A percentile compares a stretch with the other conserved stretches of the same genome.
Conservation (phyloP, 2,329 filamentous ascomycete species). For the Stachybotrys chartarum region DNA sequence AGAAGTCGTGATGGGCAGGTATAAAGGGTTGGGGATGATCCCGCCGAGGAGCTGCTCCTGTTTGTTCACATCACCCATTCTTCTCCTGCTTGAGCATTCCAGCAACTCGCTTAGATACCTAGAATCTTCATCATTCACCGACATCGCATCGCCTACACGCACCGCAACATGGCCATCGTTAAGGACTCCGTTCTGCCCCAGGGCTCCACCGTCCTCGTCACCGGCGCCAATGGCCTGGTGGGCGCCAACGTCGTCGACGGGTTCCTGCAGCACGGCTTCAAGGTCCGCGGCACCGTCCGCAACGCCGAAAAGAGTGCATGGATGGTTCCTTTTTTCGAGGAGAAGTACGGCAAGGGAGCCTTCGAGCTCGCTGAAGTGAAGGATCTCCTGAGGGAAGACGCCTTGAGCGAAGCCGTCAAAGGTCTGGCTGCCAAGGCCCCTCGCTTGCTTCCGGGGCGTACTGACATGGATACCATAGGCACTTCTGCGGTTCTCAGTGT, state of each 20-base stretch:
- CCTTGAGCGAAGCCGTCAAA: conserved; percentile 19
- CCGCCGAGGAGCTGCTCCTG: too few species aligned
- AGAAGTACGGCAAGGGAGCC: conserved; percentile 18
- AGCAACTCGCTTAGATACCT: too few species aligned
- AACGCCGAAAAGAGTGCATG: conserved; percentile 13
- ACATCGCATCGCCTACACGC: neutral
- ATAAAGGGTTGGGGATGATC: too few species aligned
- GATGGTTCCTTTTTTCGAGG: conserved; percentile 17
- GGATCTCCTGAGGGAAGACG: conserved; percentile 18
- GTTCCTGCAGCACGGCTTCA: conserved; percentile 21
- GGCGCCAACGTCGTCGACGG: conserved; percentile 22
- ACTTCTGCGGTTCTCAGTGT: conserved; percentile 25
- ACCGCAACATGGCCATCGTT: neutral
- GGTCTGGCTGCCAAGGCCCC: conserved; percentile 5
- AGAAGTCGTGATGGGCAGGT: too few species aligned
- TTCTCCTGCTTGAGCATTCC: too few species aligned
- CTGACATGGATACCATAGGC: conserved; percentile 5
- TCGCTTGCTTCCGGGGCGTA: neutral
- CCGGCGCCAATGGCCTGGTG: conserved; percentile 27
- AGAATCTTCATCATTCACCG: too few species aligned
- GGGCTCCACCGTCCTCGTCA: conserved; percentile 13
- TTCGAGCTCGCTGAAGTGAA: conserved; percentile 25
- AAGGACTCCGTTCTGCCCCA: neutral
- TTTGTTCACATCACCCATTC: too few species aligned
- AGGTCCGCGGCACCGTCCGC: conserved; percentile 26